Base-by-base conservation (phyloP, 176 grass and related monocot species). In the Oryza coarctata region DNA sequence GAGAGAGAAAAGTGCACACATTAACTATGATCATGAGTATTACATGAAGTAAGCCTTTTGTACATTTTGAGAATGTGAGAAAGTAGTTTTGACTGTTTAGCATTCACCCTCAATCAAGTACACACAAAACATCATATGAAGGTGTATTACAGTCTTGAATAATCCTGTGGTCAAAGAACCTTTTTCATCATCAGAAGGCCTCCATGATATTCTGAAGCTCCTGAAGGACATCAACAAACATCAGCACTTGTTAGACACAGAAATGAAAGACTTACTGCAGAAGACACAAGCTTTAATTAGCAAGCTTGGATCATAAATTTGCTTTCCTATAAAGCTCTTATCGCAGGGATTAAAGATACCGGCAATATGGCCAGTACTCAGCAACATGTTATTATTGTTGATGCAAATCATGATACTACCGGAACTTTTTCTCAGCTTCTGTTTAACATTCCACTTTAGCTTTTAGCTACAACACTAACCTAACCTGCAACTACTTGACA, bases 321-420 rank as follows among this genome's bases (percentile, higher is more conserved):
- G 72, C 82, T 77, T 86, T 85, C 72, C 29, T 65, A 13, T 71
- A 86, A 89, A 73, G 78, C 79, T 86, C 83, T 65, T 58, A 49
- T 86, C 58, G 14, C 78, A 86, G 73, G 4, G 78, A 82, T 66
- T 78, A 82, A 82, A 89, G 83, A 89, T 90, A 65, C 83, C 88
- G 66, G 78, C 88, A 82, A 78, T 86, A 85, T 70, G 73, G 77
- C 71, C 87, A 89, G 87, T 89, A 57, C 83, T 25, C 83, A 27
- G 67, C 45, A 89, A 83, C 83, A 38, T 68, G 83, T 74, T 86
- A 78, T 86, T 47, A 78, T 86, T 47, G 83, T 86, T 47, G 83
- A 86, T 78, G 83, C 65, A 86, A 89, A 90, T 86, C 79, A 86
- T 90, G 83, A 49, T 77, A 86, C 68, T 43, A 86, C 74, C 28